Conservation (phyloP, 805 yeast genomes). For the Cyberlindnera americana region DNA sequence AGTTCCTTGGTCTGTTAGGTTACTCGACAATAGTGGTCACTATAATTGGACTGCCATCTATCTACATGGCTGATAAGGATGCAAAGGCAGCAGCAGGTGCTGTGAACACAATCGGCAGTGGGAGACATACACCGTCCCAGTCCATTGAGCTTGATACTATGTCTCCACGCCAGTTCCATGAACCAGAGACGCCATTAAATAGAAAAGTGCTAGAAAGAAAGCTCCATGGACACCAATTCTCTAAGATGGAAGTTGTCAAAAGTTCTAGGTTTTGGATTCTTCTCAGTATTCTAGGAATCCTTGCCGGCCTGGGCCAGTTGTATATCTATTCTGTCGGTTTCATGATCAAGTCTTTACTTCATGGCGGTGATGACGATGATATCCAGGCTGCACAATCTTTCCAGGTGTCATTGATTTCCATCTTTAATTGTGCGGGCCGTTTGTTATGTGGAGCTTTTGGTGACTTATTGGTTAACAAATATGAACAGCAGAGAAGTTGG, state of each 20-base stretch:
- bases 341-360: slow-evolving; percentile 49
- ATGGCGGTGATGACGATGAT: slow-evolving; percentile 17
- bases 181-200: neutral
- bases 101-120: neutral
- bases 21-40: slow-evolving; percentile 40
- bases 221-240: slow-evolving; percentile 2
- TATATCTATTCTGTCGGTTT: slow-evolving; percentile 74
- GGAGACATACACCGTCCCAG: slow-evolving; percentile 8
- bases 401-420: slow-evolving; percentile 70
- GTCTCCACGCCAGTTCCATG: slow-evolving; percentile 1
- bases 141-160: slow-evolving; percentile 18
- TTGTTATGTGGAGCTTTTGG: slow-evolving; percentile 60
- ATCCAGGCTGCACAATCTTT: slow-evolving; percentile 57
- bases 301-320: slow-evolving; percentile 69
- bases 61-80: slow-evolving; percentile 27
- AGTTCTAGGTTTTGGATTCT: slow-evolving; percentile 47
- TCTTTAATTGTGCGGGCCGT: slow-evolving; percentile 66
- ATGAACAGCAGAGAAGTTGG: slow-evolving; percentile 47
- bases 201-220: slow-evolving; percentile 4
- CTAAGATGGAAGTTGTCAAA: slow-evolving; percentile 23
- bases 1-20: slow-evolving; percentile 41
- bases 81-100: slow-evolving; percentile 5
- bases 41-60: slow-evolving; percentile 43
- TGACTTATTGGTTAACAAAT: slow-evolving; percentile 50
- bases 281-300: slow-evolving; percentile 45